These are phyloP conservation scores for Solioccasus polychromus DNA, from an alignment of 768 basidiomycete genomes.

Conservation along the genomic window DNA sequence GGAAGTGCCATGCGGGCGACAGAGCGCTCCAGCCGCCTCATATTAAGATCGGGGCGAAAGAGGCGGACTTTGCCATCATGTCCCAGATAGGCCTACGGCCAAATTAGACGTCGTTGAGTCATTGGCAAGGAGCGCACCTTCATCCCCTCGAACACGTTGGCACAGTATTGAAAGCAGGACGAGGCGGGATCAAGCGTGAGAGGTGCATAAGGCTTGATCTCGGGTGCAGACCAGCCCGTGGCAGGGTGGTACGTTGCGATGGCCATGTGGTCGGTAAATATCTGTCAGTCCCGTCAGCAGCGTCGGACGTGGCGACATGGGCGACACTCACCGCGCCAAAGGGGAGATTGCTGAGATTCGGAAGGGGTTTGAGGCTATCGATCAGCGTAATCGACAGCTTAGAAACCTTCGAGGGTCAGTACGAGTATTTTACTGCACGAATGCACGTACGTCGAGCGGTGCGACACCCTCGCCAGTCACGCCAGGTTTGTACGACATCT, in stretches of 20 bases:
- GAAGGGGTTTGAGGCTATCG: constrained; percentile 48
- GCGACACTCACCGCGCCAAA: constrained; percentile 54
- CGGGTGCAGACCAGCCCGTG: constrained; percentile 67
- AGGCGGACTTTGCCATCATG: constrained; percentile 71
- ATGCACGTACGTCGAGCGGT: constrained; percentile 20
- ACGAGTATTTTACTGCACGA: not conserved
- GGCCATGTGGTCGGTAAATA: constrained; percentile 70
- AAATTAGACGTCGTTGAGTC: not conserved
- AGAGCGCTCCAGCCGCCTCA: constrained; percentile 73
- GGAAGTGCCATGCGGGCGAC: constrained; percentile 72
- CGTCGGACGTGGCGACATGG: not conserved
- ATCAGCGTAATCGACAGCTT: constrained; percentile 49
- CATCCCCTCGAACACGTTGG: constrained; percentile 62
- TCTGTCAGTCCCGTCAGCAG: not conserved
- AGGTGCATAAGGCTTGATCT: constrained; percentile 69
- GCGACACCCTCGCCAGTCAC: not conserved
- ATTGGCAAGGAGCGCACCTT: constrained; percentile 40
- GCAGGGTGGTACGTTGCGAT: constrained; percentile 58
- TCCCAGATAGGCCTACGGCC: constrained; percentile 58
- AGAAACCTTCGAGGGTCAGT: constrained; percentile 43
- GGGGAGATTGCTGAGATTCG: constrained; percentile 42
- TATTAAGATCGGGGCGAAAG: constrained; percentile 84
- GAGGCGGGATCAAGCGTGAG: constrained; percentile 54
- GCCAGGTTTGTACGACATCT: not conserved
- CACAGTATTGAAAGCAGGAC: constrained; percentile 61